Evolutionary conservation across 352 stramenopile genomes (phyloP), one percentile per base, ranked within the genome.

Genomic region (Phytophthora pisi): DNA sequence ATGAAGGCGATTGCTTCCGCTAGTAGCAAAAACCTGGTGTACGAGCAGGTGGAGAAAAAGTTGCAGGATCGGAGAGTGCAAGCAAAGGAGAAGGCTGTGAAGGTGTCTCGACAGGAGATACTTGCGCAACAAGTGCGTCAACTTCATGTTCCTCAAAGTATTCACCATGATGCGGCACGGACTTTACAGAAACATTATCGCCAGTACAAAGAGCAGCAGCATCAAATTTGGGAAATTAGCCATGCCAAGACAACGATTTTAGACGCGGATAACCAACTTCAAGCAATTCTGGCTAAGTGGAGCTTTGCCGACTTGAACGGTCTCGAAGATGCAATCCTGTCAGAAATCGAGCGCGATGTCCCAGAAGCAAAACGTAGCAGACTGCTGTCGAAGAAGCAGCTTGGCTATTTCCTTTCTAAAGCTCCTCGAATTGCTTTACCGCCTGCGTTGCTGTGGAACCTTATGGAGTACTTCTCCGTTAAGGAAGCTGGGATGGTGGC

Each of bases 11-110:
- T 93, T 31, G 84, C 81, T 2, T 80, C 78, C 1, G 58, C 74
- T 4, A 93, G 84, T 51, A 86, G 72, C 46, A 86, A 89, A 43
- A 93, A 83, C 53, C 47, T 91, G 8, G 84, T 95, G 5, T 91
- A 93, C 30, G 86, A 95, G 49, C 70, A 90, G 46, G 46, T 92
- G 18, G 80, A 88, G 47, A 84, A 81, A 47, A 81, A 83, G 36
- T 57, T 78, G 10, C 68, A 73, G 38, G 62, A 81, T 45, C 64
- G 72, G n/a, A 46, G 50, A 36, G 30, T 64, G 15, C 58, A 82
- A 16, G 16, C 18, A 28, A 52, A 66, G 13, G 47, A 61, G 5
- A 23, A 47, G 23, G 23, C 24, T 51, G 0, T 4, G 23, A 52
- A 51, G 42, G 28, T 73, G 6, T 51, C 64, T 16, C 60, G 51